phyloP scores from a whole-genome alignment of 176 grass and related monocot species.

The Carex littledalei region DNA sequence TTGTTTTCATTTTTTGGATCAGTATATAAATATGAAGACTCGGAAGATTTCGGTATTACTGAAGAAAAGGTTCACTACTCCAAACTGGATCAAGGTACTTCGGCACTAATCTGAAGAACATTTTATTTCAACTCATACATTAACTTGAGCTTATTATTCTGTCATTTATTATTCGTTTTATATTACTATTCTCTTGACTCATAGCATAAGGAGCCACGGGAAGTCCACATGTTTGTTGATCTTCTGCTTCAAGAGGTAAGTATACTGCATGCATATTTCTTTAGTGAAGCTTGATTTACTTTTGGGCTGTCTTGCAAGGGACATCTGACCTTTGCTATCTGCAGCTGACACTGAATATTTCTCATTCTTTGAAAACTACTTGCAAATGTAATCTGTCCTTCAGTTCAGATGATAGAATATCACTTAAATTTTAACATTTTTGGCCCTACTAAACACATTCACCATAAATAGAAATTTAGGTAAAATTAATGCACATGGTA shows the following conservation, averaged over 20 bases:
- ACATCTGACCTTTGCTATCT: neutral
- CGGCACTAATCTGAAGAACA: slow-evolving; percentile 15
- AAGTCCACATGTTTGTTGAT: slow-evolving; percentile 99
- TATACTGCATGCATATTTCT: neutral
- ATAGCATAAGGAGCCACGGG: slow-evolving; percentile 97
- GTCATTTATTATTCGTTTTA: slow-evolving; percentile 8
- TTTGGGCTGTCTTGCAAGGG: neutral
- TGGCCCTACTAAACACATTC: neutral
- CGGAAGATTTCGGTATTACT: slow-evolving; percentile 86
- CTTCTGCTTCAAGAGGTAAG: slow-evolving; percentile 96
- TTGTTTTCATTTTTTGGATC: slow-evolving; percentile 27
- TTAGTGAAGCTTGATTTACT: neutral
- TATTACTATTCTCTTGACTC: slow-evolving; percentile 8
- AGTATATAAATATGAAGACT: slow-evolving; percentile 98
- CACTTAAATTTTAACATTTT: neutral
- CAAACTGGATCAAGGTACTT: slow-evolving; percentile 89
- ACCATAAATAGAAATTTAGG: neutral
- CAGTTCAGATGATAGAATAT: neutral
- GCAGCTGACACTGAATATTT: neutral
- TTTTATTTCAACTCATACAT: neutral
- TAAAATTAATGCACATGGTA: neutral
- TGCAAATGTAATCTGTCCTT: neutral
- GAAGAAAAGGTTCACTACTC: slow-evolving; percentile 93
- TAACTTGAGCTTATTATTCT: neutral
- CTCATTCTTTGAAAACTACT: neutral